phyloP scores from a whole-genome alignment of 1,139 yeast genomes.

The Zhuliangozyma blackwelliae region DNA sequence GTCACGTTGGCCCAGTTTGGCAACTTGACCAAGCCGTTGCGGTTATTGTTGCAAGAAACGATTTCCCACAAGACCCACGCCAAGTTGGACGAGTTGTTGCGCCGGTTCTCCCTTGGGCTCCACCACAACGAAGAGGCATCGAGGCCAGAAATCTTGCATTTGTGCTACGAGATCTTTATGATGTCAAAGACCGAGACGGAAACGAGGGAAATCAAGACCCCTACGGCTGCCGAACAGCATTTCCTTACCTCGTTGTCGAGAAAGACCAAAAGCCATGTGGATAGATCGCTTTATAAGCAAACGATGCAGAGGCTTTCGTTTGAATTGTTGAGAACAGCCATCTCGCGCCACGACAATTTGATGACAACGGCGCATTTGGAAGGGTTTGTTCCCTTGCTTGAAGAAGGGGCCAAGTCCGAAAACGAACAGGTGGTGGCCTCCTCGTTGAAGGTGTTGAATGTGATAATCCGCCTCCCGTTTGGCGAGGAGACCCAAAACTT shows the following conservation, averaged over 20 bases:
- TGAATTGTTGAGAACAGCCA: conserved; percentile 70
- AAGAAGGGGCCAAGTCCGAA: conserved; percentile 57
- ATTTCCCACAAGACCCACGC: conserved; percentile 65
- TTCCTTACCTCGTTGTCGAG: conserved; percentile 67
- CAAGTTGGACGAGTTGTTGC: conserved; percentile 73
- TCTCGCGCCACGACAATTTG: conserved; percentile 56
- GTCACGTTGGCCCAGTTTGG: conserved; percentile 59
- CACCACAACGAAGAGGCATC: conserved; percentile 63
- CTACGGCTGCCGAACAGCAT: conserved; percentile 44
- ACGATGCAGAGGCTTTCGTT: conserved; percentile 75
- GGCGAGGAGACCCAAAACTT: conserved; percentile 49
- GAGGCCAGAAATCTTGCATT: conserved; percentile 55
- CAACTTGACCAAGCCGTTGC: conserved; percentile 66
- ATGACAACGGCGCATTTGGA: conserved; percentile 56
- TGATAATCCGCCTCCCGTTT: conserved; percentile 61
- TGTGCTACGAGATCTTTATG: conserved; percentile 70
- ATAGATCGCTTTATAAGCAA: conserved; percentile 37
- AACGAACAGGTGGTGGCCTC: conserved; percentile 75
- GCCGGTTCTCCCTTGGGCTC: conserved; percentile 74
- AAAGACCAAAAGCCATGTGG: conserved; percentile 51
- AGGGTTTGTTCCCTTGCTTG: conserved; percentile 74
- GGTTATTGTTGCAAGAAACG: conserved; percentile 59
- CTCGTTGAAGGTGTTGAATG: conserved; percentile 59
- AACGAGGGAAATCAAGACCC: conserved; percentile 10
- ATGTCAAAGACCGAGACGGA: conserved; percentile 41